phyloP scores from a whole-genome alignment of 306 rosid species.

The Pterocarpus santalinus region DNA sequence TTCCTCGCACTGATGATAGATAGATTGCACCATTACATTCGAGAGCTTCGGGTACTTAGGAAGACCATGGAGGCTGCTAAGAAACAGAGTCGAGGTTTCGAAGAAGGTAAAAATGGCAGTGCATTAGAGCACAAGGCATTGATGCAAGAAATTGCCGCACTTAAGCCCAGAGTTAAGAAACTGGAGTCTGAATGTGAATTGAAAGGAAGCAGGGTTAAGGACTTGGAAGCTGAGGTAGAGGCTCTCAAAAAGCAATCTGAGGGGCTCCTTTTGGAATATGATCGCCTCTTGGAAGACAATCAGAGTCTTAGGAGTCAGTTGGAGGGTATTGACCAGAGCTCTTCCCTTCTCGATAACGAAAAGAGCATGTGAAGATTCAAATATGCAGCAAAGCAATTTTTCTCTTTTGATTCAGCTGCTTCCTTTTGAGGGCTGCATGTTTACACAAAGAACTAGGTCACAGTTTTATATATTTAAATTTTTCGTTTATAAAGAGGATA shows the following conservation, averaged over 20 bases:
- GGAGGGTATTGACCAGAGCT: slow-evolving; percentile 55
- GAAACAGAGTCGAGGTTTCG: slow-evolving; percentile 71
- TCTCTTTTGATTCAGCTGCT: slow-evolving; percentile 34
- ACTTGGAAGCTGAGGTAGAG: slow-evolving; percentile 66
- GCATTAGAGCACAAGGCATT: slow-evolving; percentile 56
- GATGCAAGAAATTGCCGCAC: slow-evolving; percentile 63
- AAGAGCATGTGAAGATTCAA: slow-evolving; percentile 49
- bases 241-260: slow-evolving; percentile 81
- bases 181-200: slow-evolving; percentile 70
- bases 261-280: slow-evolving; percentile 80
- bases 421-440: background rate
- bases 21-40: slow-evolving; percentile 84
- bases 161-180: slow-evolving; percentile 59
- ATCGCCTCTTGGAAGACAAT: slow-evolving; percentile 75
- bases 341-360: slow-evolving; percentile 52
- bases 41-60: slow-evolving; percentile 80
- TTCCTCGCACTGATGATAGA: slow-evolving; percentile 84
- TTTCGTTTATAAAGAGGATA: slow-evolving; percentile 5
- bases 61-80: slow-evolving; percentile 75
- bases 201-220: slow-evolving; percentile 61
- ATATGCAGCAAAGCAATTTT: slow-evolving; percentile 32
- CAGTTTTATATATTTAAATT: background rate
- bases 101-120: slow-evolving; percentile 52
- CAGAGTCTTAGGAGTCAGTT: slow-evolving; percentile 73
- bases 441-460: slow-evolving; percentile 11